Conservation (phyloP, 192 early-diverging fungal genomes). For the Lunasporangiospora selenospora region DNA sequence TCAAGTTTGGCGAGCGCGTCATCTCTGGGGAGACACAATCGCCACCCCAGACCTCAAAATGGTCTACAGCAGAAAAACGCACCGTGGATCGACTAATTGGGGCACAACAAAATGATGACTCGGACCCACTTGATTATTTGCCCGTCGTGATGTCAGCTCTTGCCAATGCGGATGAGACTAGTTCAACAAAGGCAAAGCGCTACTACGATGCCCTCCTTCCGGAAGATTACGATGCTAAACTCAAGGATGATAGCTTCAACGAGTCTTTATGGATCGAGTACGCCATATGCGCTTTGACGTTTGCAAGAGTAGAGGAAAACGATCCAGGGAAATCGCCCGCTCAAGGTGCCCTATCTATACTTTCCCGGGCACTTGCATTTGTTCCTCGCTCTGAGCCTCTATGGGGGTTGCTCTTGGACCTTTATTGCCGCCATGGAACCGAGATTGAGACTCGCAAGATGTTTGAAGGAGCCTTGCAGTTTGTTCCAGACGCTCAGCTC, state of each 20-base stretch:
- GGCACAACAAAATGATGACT: no score
- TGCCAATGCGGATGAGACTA: constrained; percentile 2
- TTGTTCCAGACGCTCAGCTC: constrained; percentile 14
- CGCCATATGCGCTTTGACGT: constrained; percentile 3
- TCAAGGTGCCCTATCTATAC: neutral
- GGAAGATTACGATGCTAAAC: constrained; percentile 6
- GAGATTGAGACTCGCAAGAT: constrained; percentile 8
- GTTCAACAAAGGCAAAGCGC: constrained; percentile 3
- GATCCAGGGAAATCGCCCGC: neutral
- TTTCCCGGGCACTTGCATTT: constrained; percentile 6
- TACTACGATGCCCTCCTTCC: constrained; percentile 8
- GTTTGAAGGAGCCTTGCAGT: constrained; percentile 20
- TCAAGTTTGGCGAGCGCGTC: constrained; percentile 38
- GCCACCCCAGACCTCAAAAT: no score
- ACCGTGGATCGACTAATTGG: no score
- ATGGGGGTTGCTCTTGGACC: constrained; percentile 32
- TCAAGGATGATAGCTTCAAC: neutral
- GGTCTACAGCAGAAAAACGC: no score
- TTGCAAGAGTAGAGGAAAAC: no score
- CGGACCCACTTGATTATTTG: neutral
- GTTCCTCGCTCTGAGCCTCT: constrained; percentile 12
- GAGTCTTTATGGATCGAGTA: constrained; percentile 26
- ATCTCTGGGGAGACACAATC: no score
- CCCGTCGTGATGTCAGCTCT: constrained; percentile 14
- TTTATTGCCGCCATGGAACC: constrained; percentile 5